Percentiles rank a stretch among this genome's conserved stretches.
Conservation (phyloP, 768 basidiomycete species). For the Thelephora ganbajun region DNA sequence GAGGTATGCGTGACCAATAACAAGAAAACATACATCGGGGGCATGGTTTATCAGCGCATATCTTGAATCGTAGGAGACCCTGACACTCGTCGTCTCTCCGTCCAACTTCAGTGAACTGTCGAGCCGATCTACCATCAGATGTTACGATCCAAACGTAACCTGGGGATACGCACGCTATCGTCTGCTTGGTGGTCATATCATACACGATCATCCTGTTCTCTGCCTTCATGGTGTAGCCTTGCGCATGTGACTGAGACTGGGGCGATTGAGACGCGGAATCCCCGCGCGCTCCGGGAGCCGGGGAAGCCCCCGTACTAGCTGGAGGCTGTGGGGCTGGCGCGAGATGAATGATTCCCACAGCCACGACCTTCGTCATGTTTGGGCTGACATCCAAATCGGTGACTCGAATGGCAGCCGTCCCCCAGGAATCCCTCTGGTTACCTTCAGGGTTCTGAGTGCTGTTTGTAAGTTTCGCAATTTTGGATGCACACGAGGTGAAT, state of each 20-base stretch:
- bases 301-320: slow-evolving; percentile 2
- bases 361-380: slow-evolving; percentile 70
- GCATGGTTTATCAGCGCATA: slow-evolving; percentile 80
- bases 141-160: slow-evolving; percentile 6
- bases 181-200: slow-evolving; percentile 53
- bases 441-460: slow-evolving; percentile 56
- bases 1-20: slow-evolving; percentile 3
- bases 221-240: slow-evolving; percentile 22
- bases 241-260: slow-evolving; percentile 11
- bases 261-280: slow-evolving; percentile 8
- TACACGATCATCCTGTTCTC: slow-evolving; percentile 66
- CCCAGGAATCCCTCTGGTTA: slow-evolving; percentile 57
- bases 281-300: slow-evolving; percentile 4
- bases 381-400: slow-evolving; percentile 81
- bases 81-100: slow-evolving; percentile 81
- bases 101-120: slow-evolving; percentile 49
- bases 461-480: slow-evolving; percentile 4
- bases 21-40: slow-evolving; percentile 52
- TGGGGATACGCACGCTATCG: slow-evolving; percentile 43
- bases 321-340: slow-evolving; percentile 11
- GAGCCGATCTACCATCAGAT: neutral
- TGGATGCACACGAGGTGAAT: slow-evolving; percentile 4
- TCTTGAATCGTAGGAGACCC: slow-evolving; percentile 73
- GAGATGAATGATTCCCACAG: slow-evolving; percentile 45
- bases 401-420: slow-evolving; percentile 59